phyloP scores from a whole-genome alignment of 2,329 filamentous ascomycete genomes.

The Trichoderma asperellum region DNA sequence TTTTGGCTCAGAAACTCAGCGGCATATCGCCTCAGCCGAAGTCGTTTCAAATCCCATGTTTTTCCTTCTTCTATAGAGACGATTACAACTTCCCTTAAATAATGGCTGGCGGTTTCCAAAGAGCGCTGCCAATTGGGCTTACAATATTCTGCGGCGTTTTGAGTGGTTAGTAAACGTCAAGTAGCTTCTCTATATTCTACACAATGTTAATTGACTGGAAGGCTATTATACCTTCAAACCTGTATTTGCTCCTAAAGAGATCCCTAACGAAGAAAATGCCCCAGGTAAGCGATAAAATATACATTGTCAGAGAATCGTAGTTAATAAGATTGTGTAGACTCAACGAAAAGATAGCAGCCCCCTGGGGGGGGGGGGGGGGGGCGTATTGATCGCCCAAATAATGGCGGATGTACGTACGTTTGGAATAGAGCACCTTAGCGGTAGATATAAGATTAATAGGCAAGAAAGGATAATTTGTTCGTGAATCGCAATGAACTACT shows the following conservation, averaged over 20 bases:
- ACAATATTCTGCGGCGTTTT: conserved; percentile 45
- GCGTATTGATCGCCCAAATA: neutral
- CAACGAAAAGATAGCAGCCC: neutral
- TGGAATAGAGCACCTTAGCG: neutral
- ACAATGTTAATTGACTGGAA: conserved; percentile 27
- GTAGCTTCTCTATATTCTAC: neutral
- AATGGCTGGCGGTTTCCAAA: conserved; percentile 44
- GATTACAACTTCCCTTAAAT: neutral
- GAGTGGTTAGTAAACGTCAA: conserved; percentile 38
- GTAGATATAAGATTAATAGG: neutral
- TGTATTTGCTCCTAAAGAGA: conserved; percentile 37
- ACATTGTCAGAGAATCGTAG: neutral
- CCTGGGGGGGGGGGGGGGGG: neutral
- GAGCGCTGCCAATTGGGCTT: conserved; percentile 42
- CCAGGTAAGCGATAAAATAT: conserved; percentile 27
- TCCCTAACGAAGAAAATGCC: conserved; percentile 19
- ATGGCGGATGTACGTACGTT: neutral
- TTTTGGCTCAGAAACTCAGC: neutral
- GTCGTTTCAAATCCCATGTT: neutral
- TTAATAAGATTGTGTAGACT: neutral
- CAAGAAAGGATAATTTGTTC: neutral
- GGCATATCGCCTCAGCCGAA: neutral
- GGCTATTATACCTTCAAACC: conserved; percentile 47
- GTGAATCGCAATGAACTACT: neutral
- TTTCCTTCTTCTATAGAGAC: neutral